phyloP scores from a whole-genome alignment of 192 early-diverging fungal species.

The Coemansia sp. region DNA sequence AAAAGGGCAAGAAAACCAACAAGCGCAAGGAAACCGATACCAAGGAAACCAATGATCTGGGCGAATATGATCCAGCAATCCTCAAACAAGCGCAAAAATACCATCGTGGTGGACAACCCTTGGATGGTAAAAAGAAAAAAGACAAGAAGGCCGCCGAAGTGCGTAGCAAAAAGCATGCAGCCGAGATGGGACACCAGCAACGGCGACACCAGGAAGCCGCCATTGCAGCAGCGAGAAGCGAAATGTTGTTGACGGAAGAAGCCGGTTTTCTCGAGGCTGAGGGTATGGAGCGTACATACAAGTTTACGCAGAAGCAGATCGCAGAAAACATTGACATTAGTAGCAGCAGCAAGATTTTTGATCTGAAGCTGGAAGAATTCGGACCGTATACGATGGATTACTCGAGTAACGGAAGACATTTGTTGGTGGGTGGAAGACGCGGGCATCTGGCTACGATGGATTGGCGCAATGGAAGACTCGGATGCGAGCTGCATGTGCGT shows the following conservation, averaged over 20 bases:
- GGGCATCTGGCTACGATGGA: constrained; percentile 92
- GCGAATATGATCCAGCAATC: constrained; percentile 12
- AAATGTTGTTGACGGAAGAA: constrained; percentile 74
- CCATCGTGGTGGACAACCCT: constrained; percentile 17
- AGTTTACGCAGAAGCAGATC: constrained; percentile 72
- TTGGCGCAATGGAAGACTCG: constrained; percentile 79
- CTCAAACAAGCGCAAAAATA: constrained; percentile 34
- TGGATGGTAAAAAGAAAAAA: background rate
- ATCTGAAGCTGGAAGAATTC: constrained; percentile 74
- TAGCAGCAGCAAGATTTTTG: constrained; percentile 76
- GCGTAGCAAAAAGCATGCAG: constrained; percentile 68
- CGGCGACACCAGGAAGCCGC: constrained; percentile 67
- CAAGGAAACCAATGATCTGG: constrained; percentile 9
- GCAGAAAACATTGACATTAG: constrained; percentile 69
- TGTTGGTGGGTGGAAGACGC: constrained; percentile 75
- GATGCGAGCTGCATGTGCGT: constrained; percentile 79
- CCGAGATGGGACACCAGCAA: constrained; percentile 62
- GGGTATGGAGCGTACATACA: constrained; percentile 85
- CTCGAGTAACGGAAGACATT: constrained; percentile 77
- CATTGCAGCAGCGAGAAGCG: constrained; percentile 70
- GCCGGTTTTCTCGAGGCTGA: constrained; percentile 86
- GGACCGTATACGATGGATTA: constrained; percentile 91
- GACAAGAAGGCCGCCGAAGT: constrained; percentile 17
- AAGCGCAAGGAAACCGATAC: constrained; percentile 6
- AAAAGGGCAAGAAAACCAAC: background rate